Percentiles rank a stretch among this genome's conserved stretches.
These are phyloP conservation scores for Remersonia thermophila DNA, from an alignment of 2,329 filamentous ascomycete species.

Conservation along the genomic window DNA sequence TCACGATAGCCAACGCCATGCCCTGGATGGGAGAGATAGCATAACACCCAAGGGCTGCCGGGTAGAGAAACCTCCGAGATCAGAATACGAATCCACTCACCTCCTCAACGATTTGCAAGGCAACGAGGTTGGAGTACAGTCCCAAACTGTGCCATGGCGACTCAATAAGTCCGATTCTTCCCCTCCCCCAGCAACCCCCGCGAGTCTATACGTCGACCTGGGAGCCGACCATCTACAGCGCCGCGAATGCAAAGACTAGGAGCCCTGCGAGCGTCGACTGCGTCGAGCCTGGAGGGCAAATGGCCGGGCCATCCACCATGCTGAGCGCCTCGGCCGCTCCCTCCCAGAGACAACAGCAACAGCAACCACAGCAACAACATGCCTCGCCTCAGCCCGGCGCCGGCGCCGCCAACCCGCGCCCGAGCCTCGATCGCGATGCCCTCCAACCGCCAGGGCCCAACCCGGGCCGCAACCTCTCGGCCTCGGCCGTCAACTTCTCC, in stretches of 20 bases:
- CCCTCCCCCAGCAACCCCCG: no score
- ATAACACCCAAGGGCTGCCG: no score
- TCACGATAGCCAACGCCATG: neutral
- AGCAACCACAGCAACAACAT: neutral
- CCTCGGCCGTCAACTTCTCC: constrained; percentile 48
- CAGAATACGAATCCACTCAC: no score
- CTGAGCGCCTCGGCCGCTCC: constrained; percentile 42
- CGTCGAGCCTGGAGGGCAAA: constrained; percentile 23
- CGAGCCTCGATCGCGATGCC: constrained; percentile 41
- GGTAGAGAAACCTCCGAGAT: no score
- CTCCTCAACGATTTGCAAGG: no score
- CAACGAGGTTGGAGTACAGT: no score
- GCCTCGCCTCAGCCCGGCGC: no score
- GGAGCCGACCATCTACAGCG: constrained; percentile 8
- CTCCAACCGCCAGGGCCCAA: constrained; percentile 33
- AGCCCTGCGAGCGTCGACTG: constrained; percentile 11
- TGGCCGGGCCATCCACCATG: constrained; percentile 31
- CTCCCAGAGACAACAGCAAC: constrained; percentile 29
- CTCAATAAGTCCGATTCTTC: no score
- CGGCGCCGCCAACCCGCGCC: constrained; percentile 18
- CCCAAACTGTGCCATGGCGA: neutral
- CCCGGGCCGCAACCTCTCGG: constrained; percentile 37
- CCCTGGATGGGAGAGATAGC: neutral
- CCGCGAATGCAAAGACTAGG: constrained; percentile 17
- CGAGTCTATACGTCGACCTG: constrained; percentile 5